These are phyloP conservation scores for Dictyostelium purpureum DNA, from an alignment of 78 protist genomes.

Conservation along the genomic window DNA sequence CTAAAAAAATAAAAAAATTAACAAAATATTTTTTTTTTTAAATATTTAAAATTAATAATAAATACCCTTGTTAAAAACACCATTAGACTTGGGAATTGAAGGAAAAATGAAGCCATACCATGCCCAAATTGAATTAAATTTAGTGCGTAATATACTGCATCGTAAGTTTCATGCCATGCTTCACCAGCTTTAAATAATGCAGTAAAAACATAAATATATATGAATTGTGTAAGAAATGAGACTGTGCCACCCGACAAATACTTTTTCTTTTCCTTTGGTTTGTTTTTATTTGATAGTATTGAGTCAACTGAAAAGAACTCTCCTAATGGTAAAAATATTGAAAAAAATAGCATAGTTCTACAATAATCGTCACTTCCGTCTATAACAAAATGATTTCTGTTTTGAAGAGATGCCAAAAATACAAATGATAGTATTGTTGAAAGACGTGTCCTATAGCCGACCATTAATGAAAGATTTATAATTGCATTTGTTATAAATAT, in stretches of 20 bases:
- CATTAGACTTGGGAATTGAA: constrained; percentile 34
- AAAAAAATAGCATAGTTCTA: constrained; percentile 16
- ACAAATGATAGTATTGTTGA: constrained; percentile 13
- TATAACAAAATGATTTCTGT: constrained; percentile 41
- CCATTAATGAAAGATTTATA: background rate
- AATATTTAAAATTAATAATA: background rate
- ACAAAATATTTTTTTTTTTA: background rate
- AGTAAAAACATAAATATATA: constrained; percentile 34
- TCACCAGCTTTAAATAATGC: constrained; percentile 44
- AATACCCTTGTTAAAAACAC: constrained; percentile 45
- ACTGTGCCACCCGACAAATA: background rate
- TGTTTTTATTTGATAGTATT: background rate
- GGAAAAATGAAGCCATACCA: constrained; percentile 12
- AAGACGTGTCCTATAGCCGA: constrained; percentile 48
- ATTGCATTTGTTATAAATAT: background rate
- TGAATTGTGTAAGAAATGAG: constrained; percentile 24
- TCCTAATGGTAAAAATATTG: constrained; percentile 37
- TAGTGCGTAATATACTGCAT: constrained; percentile 59
- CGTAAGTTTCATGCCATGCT: constrained; percentile 37
- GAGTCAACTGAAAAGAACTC: constrained; percentile 29
- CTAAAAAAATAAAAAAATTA: background rate
- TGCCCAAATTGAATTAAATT: constrained; percentile 34
- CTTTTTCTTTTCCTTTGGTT: background rate
- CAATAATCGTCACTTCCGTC: constrained; percentile 70
- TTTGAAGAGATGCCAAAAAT: constrained; percentile 38